Conservation (phyloP, 495 filamentous ascomycete genomes). For the Friedmanniomyces endolithicus region DNA sequence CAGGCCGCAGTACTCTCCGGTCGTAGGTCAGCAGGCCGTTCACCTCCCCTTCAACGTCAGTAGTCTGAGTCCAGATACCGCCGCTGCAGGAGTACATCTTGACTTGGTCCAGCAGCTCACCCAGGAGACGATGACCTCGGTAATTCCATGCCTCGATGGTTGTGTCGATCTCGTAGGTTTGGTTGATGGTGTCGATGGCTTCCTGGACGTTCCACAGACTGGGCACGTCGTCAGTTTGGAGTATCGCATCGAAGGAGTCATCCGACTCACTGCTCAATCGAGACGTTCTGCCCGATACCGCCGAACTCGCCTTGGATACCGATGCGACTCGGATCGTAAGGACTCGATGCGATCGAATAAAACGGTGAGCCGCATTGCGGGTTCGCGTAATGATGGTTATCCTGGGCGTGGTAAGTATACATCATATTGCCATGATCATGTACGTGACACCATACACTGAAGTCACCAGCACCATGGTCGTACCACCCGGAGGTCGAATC, state of each 20-base stretch:
- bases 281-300: constrained; percentile 50
- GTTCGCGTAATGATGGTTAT: constrained; percentile 61
- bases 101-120: constrained; percentile 47
- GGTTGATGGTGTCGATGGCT: constrained; percentile 45
- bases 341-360: constrained; percentile 42
- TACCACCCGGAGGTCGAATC: constrained; percentile 49
- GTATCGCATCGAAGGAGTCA: constrained; percentile 7
- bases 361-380: constrained; percentile 57
- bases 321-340: constrained; percentile 48
- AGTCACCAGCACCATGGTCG: constrained; percentile 50
- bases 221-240: not conserved
- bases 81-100: constrained; percentile 45
- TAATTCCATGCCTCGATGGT: constrained; percentile 52
- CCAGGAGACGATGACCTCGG: constrained; percentile 41
- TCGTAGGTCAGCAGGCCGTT: constrained; percentile 60
- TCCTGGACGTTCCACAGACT: constrained; percentile 44
- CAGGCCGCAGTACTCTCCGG: constrained; percentile 40
- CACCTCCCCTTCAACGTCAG: constrained; percentile 63
- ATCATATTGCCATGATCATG: not conserved
- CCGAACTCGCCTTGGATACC: constrained; percentile 60
- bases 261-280: constrained; percentile 35
- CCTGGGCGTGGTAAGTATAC: constrained; percentile 25
- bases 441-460: constrained; percentile 30
- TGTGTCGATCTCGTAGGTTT: constrained; percentile 53
- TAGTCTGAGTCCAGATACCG: constrained; percentile 54